Percentiles rank a stretch among this genome's conserved stretches.
phyloP scores from a whole-genome alignment of 1,284 basidiomycete species.

The Puccinia novopanici region DNA sequence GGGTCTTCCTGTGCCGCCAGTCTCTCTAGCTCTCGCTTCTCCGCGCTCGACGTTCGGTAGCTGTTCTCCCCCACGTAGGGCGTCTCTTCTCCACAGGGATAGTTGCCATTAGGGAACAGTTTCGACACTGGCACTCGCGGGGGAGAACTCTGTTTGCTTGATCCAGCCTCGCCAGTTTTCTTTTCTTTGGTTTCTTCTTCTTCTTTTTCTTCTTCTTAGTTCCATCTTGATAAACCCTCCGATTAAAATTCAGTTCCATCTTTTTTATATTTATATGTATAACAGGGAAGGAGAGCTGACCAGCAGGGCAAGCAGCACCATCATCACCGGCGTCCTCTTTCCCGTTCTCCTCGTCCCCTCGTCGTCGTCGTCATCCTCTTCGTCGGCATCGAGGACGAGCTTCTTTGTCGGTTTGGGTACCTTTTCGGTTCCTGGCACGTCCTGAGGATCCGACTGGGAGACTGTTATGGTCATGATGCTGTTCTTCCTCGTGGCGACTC shows the following conservation, averaged over 20 bases:
- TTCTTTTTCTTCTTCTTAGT: constrained; percentile 78
- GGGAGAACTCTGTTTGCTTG: constrained; percentile 74
- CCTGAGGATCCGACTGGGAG: not conserved
- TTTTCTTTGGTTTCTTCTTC: too few species aligned
- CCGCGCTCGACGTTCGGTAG: constrained; percentile 85
- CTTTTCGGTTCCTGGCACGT: not conserved
- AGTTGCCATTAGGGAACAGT: constrained; percentile 80
- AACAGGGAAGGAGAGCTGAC: too few species aligned
- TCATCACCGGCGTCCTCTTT: too few species aligned
- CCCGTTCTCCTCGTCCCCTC: not conserved
- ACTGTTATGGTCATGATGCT: constrained; percentile 10
- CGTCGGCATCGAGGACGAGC: not conserved
- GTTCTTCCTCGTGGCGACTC: too few species aligned
- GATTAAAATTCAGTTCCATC: too few species aligned
- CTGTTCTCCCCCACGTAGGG: constrained; percentile 89
- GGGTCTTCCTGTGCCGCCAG: constrained; percentile 72
- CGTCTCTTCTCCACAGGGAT: constrained; percentile 87
- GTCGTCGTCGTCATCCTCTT: constrained; percentile 24
- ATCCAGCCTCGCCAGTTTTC: constrained; percentile 69
- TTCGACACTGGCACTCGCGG: constrained; percentile 88
- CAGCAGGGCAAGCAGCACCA: not conserved
- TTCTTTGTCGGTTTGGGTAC: not conserved
- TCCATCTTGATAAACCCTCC: not conserved
- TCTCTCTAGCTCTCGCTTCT: constrained; percentile 81
- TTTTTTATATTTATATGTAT: not conserved